Base-by-base conservation (phyloP, 2,329 filamentous ascomycete species). In the Coniochaeta sp. region DNA sequence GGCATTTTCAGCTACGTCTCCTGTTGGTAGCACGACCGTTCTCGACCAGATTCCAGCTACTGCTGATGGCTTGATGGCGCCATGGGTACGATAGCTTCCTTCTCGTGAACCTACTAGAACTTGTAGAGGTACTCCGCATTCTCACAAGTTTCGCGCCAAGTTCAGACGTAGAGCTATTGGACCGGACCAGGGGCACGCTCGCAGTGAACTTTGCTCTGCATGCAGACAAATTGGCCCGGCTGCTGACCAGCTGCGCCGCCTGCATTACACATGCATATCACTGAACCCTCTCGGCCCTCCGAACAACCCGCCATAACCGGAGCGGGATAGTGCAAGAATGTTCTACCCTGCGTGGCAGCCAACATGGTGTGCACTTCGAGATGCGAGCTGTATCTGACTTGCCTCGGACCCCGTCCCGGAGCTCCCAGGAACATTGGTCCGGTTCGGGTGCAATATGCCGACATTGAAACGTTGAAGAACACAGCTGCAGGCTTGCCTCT, bases 1-100 rank as follows among this genome's bases (percentile, higher is more conserved):
- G 57, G 57, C 57, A 58, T 58, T 58, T 58, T 58, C 57, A 36
- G 40, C 38, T 36, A 19, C 6, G 19, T 26, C 14, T 12, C 47
- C 55, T 30, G 2, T 4, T 52, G 47, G 47, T 17, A 52, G 47
- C 47, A 26, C 30, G 30, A n/a, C 24, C 24, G 9, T 47, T 3
- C 10, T 47, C 19, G 19, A 47, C 19, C 38, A 47, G 19, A 47
- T 22, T 9, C 42, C 24, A 24, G 10, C 19, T n/a, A n/a, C n/a
- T n/a, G n/a, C n/a, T n/a, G n/a, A n/a, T n/a, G n/a, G 22, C 47
- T 52, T 52, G 40, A 52, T 30, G 47, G 47, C 47, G 47, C 26
- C 17, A 52, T 30, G 47, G 47, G 47, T n/a, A 28, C 26, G 47
- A 52, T 52, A 52, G 47, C 47, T 52, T 30, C 47, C 24, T 28